phyloP scores from a whole-genome alignment of 2,329 filamentous ascomycete genomes.

The Calonectria crousiana region DNA sequence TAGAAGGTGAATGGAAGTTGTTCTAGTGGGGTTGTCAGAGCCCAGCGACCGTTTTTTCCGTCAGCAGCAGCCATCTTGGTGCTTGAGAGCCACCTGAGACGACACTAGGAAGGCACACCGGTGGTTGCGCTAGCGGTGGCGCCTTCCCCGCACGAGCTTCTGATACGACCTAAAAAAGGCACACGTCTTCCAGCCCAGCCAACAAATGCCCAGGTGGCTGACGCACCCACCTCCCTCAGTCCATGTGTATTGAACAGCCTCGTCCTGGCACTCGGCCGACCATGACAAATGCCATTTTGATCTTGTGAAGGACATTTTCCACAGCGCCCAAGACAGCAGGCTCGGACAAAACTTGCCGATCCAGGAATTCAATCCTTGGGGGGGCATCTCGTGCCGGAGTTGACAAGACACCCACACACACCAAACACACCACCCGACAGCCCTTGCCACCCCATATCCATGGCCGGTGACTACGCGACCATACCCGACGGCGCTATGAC shows the following conservation, averaged over 20 bases:
- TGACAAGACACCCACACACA: slow-evolving; percentile 7
- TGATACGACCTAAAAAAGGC: slow-evolving; percentile 1
- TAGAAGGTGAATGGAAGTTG: background rate
- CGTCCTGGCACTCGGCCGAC: background rate
- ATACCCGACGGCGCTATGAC: slow-evolving; percentile 9
- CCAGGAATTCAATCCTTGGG: background rate
- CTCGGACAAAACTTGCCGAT: background rate
- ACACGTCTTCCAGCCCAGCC: background rate
- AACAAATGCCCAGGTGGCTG: background rate
- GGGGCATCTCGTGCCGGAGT: background rate
- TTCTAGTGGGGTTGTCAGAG: background rate
- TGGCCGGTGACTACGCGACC: background rate
- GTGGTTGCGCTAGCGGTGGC: slow-evolving; percentile 19
- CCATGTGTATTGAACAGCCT: background rate
- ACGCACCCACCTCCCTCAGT: background rate
- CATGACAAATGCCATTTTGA: background rate
- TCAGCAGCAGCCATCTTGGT: slow-evolving; percentile 15
- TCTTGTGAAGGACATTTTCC: background rate
- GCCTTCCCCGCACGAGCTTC: slow-evolving; percentile 25
- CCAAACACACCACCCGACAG: slow-evolving; percentile 6
- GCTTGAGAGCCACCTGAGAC: slow-evolving; percentile 25
- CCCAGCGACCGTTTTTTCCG: slow-evolving; percentile 16
- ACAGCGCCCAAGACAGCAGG: background rate
- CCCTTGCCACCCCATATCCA: slow-evolving; percentile 1
- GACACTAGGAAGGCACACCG: slow-evolving; percentile 17